These are phyloP conservation scores for Vitis hybrid DNA, from an alignment of 177 flowering plant species.

Conservation along the genomic window DNA sequence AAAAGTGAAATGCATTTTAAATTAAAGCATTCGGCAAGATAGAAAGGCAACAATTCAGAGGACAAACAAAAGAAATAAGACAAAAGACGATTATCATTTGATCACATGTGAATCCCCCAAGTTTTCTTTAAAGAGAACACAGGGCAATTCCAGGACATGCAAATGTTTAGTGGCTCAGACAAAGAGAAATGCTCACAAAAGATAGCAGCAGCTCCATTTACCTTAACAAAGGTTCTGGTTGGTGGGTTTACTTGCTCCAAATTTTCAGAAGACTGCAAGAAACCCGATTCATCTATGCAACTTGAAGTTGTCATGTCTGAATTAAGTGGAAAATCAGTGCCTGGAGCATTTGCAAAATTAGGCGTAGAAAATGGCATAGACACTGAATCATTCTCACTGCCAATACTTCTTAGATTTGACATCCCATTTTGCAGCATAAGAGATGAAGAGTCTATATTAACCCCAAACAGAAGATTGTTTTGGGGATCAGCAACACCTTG, in stretches of 20 bases:
- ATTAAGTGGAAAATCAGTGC: slow-evolving; percentile 35
- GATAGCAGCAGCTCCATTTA: slow-evolving; percentile 2
- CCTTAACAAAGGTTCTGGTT: slow-evolving; percentile 46
- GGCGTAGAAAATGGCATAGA: slow-evolving; percentile 37
- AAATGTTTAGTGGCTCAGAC: neutral
- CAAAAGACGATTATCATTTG: neutral
- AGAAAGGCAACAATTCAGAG: neutral
- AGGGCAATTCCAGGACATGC: neutral
- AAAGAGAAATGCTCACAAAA: neutral
- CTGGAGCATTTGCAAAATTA: slow-evolving; percentile 23
- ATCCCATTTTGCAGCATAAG: slow-evolving; percentile 37
- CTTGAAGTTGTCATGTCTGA: slow-evolving; percentile 48
- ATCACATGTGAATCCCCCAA: neutral
- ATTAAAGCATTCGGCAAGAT: too few relatives aligned
- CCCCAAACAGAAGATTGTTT: slow-evolving; percentile 40
- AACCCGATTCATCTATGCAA: slow-evolving; percentile 54
- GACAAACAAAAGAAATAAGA: neutral
- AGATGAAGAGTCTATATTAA: slow-evolving; percentile 38
- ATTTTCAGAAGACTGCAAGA: slow-evolving; percentile 56
- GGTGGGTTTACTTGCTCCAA: slow-evolving; percentile 46
- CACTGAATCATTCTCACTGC: slow-evolving; percentile 36
- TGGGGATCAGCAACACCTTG: slow-evolving; percentile 36
- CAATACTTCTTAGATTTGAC: slow-evolving; percentile 25
- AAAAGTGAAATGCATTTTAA: too few relatives aligned
- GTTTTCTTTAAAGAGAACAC: neutral